phyloP scores from a whole-genome alignment of 805 yeast genomes.

The Yarrowia sp. region DNA sequence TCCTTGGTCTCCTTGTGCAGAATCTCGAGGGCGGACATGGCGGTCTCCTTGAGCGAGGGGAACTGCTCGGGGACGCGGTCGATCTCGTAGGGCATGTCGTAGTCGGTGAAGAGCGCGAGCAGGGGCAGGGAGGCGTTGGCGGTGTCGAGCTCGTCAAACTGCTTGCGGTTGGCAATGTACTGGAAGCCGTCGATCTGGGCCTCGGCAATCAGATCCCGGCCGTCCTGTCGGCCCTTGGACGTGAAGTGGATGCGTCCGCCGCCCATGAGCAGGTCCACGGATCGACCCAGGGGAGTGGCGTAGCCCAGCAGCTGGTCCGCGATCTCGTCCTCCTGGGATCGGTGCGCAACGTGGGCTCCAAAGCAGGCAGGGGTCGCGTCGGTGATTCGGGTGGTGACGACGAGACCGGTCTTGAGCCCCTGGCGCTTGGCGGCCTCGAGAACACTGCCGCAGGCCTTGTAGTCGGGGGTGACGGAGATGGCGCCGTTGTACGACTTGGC shows the following conservation, averaged over 20 bases:
- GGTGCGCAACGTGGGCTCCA: conserved; percentile 70
- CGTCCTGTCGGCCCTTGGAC: conserved; percentile 69
- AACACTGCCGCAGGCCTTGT: conserved; percentile 80
- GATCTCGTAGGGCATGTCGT: conserved; percentile 79
- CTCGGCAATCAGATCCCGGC: conserved; percentile 61
- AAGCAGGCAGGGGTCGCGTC: conserved; percentile 96
- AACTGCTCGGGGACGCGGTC: conserved; percentile 61
- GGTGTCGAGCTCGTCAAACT: conserved; percentile 54
- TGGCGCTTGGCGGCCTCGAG: conserved; percentile 80
- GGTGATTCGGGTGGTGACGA: conserved; percentile 86
- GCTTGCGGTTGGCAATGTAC: conserved; percentile 57
- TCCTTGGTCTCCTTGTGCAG: conserved; percentile 64
- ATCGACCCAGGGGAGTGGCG: conserved; percentile 69
- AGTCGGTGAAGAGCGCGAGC: conserved; percentile 68
- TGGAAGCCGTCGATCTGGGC: conserved; percentile 63
- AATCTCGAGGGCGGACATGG: conserved; percentile 68
- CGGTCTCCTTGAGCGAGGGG: conserved; percentile 81
- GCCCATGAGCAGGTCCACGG: conserved; percentile 82
- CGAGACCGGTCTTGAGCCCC: conserved; percentile 84
- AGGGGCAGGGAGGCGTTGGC: conserved; percentile 78
- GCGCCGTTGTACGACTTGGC: conserved; percentile 86
- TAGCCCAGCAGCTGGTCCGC: conserved; percentile 82
- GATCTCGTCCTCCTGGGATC: conserved; percentile 79
- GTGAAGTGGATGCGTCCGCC: conserved; percentile 88
- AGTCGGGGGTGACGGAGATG: conserved; percentile 72